These are phyloP conservation scores for Xylariaceae sp. DNA, from an alignment of 2,329 filamentous ascomycete species.

Conservation along the genomic window DNA sequence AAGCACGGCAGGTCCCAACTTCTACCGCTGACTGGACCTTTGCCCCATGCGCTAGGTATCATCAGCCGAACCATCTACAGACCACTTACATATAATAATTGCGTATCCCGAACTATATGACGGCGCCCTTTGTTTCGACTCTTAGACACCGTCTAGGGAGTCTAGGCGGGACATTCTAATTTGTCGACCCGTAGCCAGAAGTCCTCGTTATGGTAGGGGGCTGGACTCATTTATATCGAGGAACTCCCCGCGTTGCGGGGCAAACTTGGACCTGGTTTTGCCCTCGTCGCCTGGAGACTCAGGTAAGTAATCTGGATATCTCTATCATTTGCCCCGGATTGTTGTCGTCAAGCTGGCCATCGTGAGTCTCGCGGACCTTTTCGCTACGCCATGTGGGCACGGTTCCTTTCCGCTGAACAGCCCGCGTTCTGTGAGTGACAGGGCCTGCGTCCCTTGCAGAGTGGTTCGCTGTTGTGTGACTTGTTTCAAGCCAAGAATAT, in stretches of 20 bases:
- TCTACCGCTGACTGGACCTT: constrained; percentile 7
- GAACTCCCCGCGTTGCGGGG: constrained; percentile 7
- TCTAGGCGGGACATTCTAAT: not conserved
- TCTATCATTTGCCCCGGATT: not conserved
- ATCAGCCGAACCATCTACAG: constrained; percentile 4
- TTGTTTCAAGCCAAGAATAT: constrained; percentile 21
- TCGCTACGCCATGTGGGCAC: not conserved
- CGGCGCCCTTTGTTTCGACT: constrained; percentile 3
- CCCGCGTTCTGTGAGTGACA: not conserved
- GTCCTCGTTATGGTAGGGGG: not conserved
- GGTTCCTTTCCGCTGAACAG: not conserved
- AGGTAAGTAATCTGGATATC: constrained; percentile 9
- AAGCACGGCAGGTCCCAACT: constrained; percentile 19
- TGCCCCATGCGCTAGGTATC: constrained; percentile 7
- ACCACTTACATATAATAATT: constrained; percentile 13
- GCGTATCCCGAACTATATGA: constrained; percentile 4
- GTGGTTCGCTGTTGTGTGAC: constrained; percentile 12
- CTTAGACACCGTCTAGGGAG: not conserved
- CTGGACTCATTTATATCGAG: not conserved
- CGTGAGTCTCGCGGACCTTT: not conserved
- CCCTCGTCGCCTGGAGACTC: not conserved
- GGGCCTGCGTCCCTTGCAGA: constrained; percentile 6
- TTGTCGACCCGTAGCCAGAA: constrained; percentile 1
- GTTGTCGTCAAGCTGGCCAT: not conserved
- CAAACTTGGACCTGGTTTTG: constrained; percentile 1